Conservation (phyloP, 176 grass and related monocot genomes). For the Saccharum spontaneum region DNA sequence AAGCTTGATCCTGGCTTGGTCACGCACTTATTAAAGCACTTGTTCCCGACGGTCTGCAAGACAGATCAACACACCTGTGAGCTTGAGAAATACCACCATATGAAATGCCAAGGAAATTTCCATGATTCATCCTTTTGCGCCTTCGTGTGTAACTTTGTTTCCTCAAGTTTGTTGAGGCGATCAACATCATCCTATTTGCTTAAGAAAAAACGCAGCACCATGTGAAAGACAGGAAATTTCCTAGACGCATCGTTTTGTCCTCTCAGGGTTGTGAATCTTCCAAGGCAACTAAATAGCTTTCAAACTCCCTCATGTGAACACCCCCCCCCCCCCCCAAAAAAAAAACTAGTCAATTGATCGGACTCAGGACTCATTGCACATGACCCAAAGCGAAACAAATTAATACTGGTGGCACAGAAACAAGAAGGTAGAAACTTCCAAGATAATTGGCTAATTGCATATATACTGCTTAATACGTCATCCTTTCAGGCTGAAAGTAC, state of each 20-base stretch:
- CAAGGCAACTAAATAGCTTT: not conserved
- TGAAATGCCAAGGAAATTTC: not conserved
- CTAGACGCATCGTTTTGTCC: not conserved
- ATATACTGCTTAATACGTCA: not conserved
- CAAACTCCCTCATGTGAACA: not conserved
- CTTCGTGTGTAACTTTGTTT: not conserved
- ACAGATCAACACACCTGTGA: not conserved
- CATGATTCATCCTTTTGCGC: not conserved
- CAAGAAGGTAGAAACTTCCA: not conserved
- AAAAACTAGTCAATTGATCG: not conserved
- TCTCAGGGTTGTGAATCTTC: not conserved
- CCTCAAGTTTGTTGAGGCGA: slow-evolving; percentile 27
- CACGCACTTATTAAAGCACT: slow-evolving; percentile 89
- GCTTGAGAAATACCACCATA: not conserved
- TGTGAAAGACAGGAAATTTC: not conserved
- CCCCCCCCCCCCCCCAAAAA: not conserved
- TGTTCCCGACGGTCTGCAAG: slow-evolving; percentile 73
- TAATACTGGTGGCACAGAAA: not conserved
- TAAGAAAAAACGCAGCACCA: not conserved
- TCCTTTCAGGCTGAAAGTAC: not conserved
- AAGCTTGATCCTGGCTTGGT: slow-evolving; percentile 86
- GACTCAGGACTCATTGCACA: not conserved
- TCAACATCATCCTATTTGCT: not conserved
- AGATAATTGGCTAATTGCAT: not conserved
- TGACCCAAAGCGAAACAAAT: not conserved